phyloP scores from a whole-genome alignment of 768 basidiomycete species.

The Leccinum truebloodii region DNA sequence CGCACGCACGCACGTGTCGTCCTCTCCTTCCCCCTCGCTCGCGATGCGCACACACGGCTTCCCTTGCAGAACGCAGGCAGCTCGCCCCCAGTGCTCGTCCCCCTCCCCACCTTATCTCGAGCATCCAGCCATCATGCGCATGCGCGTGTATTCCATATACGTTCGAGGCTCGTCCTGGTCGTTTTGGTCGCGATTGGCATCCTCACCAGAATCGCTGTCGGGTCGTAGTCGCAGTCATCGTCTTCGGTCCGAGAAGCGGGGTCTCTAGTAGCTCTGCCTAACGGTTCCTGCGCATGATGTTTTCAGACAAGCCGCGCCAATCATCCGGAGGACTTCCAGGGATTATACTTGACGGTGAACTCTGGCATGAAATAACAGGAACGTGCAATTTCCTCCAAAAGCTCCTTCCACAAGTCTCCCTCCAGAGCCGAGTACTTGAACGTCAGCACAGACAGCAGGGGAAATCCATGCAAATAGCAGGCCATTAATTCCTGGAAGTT shows the following conservation, averaged over 20 bases:
- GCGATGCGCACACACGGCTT: too few species aligned
- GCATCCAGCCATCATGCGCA: constrained; percentile 14
- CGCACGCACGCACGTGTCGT: too few species aligned
- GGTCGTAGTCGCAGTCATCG: constrained; percentile 7
- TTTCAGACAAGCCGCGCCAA: background rate
- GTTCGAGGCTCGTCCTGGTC: constrained; percentile 10
- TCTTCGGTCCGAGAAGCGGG: too few species aligned
- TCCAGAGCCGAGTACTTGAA: background rate
- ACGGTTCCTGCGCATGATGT: background rate
- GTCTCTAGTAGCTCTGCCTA: constrained; percentile 5
- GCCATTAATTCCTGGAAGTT: background rate
- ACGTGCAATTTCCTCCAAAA: background rate
- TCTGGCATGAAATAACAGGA: background rate
- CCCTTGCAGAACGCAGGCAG: too few species aligned
- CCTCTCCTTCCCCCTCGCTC: too few species aligned
- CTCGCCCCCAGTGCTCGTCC: too few species aligned
- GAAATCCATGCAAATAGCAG: background rate
- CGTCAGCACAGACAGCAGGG: background rate
- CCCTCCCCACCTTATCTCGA: too few species aligned
- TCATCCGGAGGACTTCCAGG: background rate
- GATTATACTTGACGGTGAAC: background rate
- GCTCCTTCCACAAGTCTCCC: background rate
- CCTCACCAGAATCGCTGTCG: constrained; percentile 6
- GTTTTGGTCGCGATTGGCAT: constrained; percentile 7
- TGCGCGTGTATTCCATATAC: constrained; percentile 26